Evolutionary conservation across 2,329 filamentous ascomycete genomes (phyloP), one percentile per base, ranked within the genome.

Genomic region (Xylariaceae sp.): DNA sequence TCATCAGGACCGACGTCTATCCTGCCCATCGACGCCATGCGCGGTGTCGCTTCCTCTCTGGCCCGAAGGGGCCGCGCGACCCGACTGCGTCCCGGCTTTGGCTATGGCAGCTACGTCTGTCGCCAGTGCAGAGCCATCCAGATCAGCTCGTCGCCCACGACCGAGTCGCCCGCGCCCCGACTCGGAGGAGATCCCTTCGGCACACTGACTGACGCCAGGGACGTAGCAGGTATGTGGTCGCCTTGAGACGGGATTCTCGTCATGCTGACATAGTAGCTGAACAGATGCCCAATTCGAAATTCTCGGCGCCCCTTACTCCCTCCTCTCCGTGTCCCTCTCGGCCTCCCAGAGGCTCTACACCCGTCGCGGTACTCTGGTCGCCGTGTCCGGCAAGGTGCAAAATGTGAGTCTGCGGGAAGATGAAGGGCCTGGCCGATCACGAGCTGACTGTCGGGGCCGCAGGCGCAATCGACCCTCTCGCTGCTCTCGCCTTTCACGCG

Each of bases 321-420:
- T 98, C 44, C 80, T 98, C 48, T 95, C 90, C 15, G 89, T 94
- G 45, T 86, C 83, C 6, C 75, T 98, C 33, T 93, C 92, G 22
- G 85, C 92, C 26, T 96, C 90, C 19, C 90, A 96, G 60, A 83
- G 84, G 50, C 77, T 98, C 31, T 95, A 92, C 61, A 95, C 92
- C 15, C 77, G 90, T 48, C 79, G 88, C 51, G 93, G 93, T 34
- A 94, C 90, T 2, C 68, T 98, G 32, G 85, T 96, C 34, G 89
- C 83, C 29, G 75, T 96, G 39, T 86, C 84, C 50, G 92, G 92
- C 47, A 90, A 93, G 58, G 72, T 86, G 37, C 87, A 95, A 55
- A 93, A 93, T 72, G 87, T 92, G 63, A 51, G 70, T 28, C 24
- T 15, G 5, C 15, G 21, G 12, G 7, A 8, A 5, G 10, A 22